Evolutionary conservation across 345 rosid genomes (phyloP).

Genomic region (Acer saccharum): DNA sequence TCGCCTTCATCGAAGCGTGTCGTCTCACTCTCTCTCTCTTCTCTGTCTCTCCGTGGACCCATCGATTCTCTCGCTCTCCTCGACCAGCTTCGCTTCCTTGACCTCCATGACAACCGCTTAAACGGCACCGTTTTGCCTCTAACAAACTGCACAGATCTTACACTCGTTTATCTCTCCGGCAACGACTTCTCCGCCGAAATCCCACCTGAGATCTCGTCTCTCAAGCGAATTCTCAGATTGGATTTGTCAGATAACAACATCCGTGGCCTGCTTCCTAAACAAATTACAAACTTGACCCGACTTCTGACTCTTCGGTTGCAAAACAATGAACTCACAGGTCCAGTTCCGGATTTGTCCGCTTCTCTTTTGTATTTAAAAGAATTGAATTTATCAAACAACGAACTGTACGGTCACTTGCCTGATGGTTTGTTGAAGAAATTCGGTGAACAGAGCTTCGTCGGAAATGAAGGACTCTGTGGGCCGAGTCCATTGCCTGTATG

Average conservation of each 20-base stretch:
- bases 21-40: constrained; percentile 61
- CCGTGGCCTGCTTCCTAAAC: constrained; percentile 58
- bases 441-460: constrained; percentile 60
- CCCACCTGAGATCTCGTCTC: constrained; percentile 56
- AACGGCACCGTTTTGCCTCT: constrained; percentile 69
- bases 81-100: constrained; percentile 79
- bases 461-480: constrained; percentile 85
- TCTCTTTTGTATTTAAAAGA: constrained; percentile 45
- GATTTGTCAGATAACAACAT: constrained; percentile 90
- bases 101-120: constrained; percentile 85
- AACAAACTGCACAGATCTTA: constrained; percentile 66
- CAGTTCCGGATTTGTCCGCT: constrained; percentile 68
- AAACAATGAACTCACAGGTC: constrained; percentile 78
- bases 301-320: constrained; percentile 79
- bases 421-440: constrained; percentile 56
- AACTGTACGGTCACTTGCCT: constrained; percentile 68
- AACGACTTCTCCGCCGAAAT: constrained; percentile 84
- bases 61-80: constrained; percentile 60
- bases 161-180: constrained; percentile 68
- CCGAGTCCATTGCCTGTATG: constrained; percentile 66
- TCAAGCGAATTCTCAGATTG: constrained; percentile 63
- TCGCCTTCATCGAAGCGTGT: constrained; percentile 50
- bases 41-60: constrained; percentile 80
- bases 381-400: constrained; percentile 72
- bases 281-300: constrained; percentile 51